A percentile compares a stretch with the other conserved stretches of the same genome.
Conservation (phyloP, 352 stramenopile species). For the Phytophthora pseudosyringae region DNA sequence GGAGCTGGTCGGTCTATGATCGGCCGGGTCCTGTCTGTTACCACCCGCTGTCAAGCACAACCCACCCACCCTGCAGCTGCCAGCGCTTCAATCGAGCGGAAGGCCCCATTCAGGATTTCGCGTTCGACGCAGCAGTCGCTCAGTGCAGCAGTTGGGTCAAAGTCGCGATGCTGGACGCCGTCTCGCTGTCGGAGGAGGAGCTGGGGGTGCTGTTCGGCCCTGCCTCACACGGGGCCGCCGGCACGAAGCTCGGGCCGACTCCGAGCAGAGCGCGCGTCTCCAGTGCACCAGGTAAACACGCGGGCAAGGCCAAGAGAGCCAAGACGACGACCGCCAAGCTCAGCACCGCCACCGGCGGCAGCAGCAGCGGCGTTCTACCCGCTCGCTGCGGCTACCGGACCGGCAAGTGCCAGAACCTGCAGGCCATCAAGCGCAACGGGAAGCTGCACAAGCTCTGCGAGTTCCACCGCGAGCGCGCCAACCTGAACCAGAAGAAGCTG, state of each 20-base stretch:
- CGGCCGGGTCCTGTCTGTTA: slow-evolving; percentile 29
- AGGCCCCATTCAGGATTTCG: slow-evolving; percentile 37
- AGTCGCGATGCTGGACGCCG: slow-evolving; percentile 28
- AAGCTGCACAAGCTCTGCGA: slow-evolving; percentile 88
- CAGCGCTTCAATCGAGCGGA: slow-evolving; percentile 32
- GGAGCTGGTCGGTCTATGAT: slow-evolving; percentile 34
- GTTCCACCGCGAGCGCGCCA: slow-evolving; percentile 84
- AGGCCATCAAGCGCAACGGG: slow-evolving; percentile 83
- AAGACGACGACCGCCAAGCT: slow-evolving; percentile 11
- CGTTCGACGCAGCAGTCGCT: slow-evolving; percentile 19
- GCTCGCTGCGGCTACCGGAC: slow-evolving; percentile 80
- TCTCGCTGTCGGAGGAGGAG: slow-evolving; percentile 41
- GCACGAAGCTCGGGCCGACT: slow-evolving; percentile 9
- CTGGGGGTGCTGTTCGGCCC: slow-evolving; percentile 38
- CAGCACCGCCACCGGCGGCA: neutral
- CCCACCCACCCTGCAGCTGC: slow-evolving; percentile 33
- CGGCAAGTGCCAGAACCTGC: slow-evolving; percentile 83
- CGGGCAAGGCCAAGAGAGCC: slow-evolving; percentile 13
- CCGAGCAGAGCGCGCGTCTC: slow-evolving; percentile 11
- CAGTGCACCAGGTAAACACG: slow-evolving; percentile 17
- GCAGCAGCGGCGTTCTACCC: slow-evolving; percentile 12
- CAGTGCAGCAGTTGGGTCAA: neutral
- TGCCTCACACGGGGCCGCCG: slow-evolving; percentile 22
- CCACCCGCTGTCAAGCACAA: slow-evolving; percentile 24
- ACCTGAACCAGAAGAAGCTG: slow-evolving; percentile 88